phyloP scores from a whole-genome alignment of 108 stramenopile genomes.

The Ochromonas danica region DNA sequence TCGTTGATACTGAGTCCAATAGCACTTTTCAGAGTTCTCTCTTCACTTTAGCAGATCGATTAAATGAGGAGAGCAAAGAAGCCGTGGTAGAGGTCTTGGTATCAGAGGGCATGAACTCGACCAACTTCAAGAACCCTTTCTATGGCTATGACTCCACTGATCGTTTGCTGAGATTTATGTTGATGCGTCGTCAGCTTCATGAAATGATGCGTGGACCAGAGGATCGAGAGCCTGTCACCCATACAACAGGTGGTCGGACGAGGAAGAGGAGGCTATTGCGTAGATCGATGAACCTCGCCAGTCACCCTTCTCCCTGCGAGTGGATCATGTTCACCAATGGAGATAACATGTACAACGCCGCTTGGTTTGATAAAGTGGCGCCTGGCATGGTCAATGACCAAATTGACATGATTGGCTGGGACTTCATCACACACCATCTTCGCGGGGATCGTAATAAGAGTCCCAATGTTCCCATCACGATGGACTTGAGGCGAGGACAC shows the following conservation, averaged over 20 bases:
- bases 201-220: no score
- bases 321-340: constrained; percentile 41
- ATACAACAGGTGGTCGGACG: no score
- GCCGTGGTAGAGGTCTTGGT: no score
- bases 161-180: not conserved
- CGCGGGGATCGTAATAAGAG: not conserved
- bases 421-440: constrained; percentile 27
- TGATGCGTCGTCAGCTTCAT: no score
- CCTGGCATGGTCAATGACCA: not conserved
- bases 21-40: not conserved
- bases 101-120: no score
- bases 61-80: no score
- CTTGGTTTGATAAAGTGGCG: constrained; percentile 32
- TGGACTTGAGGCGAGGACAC: not conserved
- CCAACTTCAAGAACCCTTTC: no score
- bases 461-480: not conserved
- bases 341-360: constrained; percentile 38
- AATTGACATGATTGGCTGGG: constrained; percentile 18
- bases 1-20: not conserved
- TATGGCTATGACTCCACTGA: constrained; percentile 34
- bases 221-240: not conserved
- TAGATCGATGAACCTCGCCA: not conserved
- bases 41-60: not conserved
- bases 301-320: not conserved
- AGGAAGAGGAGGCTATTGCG: no score